Base-by-base conservation (phyloP, 2,329 filamentous ascomycete genomes). In the Tetracladium maxilliforme region DNA sequence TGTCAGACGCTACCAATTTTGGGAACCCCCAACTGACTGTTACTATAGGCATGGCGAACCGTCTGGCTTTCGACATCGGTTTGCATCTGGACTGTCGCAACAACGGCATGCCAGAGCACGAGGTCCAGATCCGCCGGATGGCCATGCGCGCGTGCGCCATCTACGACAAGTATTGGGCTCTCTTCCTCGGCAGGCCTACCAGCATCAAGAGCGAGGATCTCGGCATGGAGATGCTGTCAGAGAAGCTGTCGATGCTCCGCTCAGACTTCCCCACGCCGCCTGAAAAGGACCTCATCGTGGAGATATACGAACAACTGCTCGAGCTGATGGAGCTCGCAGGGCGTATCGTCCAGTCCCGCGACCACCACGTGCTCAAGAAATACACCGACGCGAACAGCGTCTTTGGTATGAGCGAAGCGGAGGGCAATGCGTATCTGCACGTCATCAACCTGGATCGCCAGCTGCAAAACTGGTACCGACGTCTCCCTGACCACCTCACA, bases 261-360 rank as follows among this genome's bases (percentile, higher is more conserved):
- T 50, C 56, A 8, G 51, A 44, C 16, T 34, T 35, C 23, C 45
- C 42, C 16, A 45, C 47, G 12, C 48, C 48, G 3, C 38, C 33
- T 5, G 35, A 43, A 22, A 46, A 45, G 26, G 42, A 37, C 29
- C 34, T 41, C 17, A 46, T 44, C 28, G 47, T 43, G 5, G 45
- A 60, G 24, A 56, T 66, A 12, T 62, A 63, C 33, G 56, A 64
- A 33, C 48, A 62, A 13, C 49, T 66, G 6, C 51, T 65, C 18
- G 61, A 65, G 33, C 45, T 68, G n/a, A 63, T 67, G 60, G 62
- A 63, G 31, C 45, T 67, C 6, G 59, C 61, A 2, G 60, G 60
- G 20, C 58, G 55, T 26, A 62, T 65, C 14, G 56, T 58, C 4
- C 61, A 65, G 32, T 55, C 45, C 4, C 35, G 47, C 15, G 46